These are phyloP conservation scores for Dothideomycetidae sp. DNA, from an alignment of 2,329 filamentous ascomycete genomes.

Conservation along the genomic window DNA sequence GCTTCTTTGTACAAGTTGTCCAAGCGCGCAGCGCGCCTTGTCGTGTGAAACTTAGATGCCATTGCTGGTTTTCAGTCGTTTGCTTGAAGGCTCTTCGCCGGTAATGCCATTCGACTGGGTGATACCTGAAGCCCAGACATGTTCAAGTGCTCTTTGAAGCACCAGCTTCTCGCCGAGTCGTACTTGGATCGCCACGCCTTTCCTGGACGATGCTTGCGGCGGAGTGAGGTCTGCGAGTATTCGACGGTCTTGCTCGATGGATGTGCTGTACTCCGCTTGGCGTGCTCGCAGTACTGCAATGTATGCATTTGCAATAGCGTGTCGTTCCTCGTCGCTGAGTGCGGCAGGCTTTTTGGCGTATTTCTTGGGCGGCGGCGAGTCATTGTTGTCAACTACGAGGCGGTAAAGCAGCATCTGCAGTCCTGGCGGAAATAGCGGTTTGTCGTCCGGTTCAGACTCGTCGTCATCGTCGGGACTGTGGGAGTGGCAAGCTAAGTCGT, in stretches of 20 bases:
- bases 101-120: slow-evolving; percentile 8
- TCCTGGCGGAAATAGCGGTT: slow-evolving; percentile 11
- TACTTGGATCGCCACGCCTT: slow-evolving; percentile 49
- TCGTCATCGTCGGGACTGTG: slow-evolving; percentile 4
- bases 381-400: background rate
- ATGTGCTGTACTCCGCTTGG: slow-evolving; percentile 10
- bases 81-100: slow-evolving; percentile 14
- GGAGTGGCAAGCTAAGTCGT: slow-evolving; percentile 13
- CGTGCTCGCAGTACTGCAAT: slow-evolving; percentile 4
- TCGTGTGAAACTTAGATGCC: slow-evolving; percentile 6
- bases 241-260: slow-evolving; percentile 14
- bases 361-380: background rate
- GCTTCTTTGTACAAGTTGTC: slow-evolving; percentile 10
- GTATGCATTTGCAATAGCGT: background rate
- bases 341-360: slow-evolving; percentile 3
- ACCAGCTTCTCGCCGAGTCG: slow-evolving; percentile 60
- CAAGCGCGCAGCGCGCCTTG: slow-evolving; percentile 13
- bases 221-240: background rate
- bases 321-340: background rate
- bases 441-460: background rate
- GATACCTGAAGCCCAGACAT: too few species aligned
- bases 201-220: background rate
- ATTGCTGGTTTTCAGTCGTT: slow-evolving; percentile 20
- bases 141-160: slow-evolving; percentile 36
- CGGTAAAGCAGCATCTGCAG: slow-evolving; percentile 8